phyloP scores from a whole-genome alignment of 2,329 filamentous ascomycete species.

The Cryoendolithus antarcticus region DNA sequence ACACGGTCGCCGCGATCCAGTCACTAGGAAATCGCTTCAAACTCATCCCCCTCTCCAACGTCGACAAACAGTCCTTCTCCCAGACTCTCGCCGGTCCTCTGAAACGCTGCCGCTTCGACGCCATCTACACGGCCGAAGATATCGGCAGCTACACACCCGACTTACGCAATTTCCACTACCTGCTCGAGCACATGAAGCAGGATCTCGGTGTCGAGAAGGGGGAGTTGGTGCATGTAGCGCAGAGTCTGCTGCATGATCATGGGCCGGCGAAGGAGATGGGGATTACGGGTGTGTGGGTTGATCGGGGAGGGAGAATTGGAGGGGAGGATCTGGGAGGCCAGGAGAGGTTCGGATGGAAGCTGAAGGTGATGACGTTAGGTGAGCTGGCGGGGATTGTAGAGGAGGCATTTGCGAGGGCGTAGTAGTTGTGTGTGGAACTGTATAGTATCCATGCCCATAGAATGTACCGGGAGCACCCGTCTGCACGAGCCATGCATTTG shows the following conservation, averaged over 20 bases:
- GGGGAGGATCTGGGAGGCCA: slow-evolving; percentile 28
- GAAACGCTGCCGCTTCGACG: slow-evolving; percentile 45
- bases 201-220: slow-evolving; percentile 46
- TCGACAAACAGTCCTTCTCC: slow-evolving; percentile 42
- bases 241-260: slow-evolving; percentile 57
- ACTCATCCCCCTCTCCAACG: slow-evolving; percentile 49
- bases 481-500: too few species aligned
- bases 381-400: slow-evolving; percentile 50
- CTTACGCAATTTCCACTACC: slow-evolving; percentile 51
- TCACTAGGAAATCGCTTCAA: slow-evolving; percentile 41
- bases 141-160: slow-evolving; percentile 62
- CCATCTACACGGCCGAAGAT: slow-evolving; percentile 57
- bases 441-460: too few species aligned
- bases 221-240: slow-evolving; percentile 54
- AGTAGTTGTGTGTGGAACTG: too few species aligned
- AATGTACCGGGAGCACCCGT: too few species aligned
- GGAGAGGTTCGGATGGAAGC: slow-evolving; percentile 42
- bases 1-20: slow-evolving; percentile 43
- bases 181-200: slow-evolving; percentile 42
- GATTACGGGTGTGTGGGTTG: slow-evolving; percentile 55
- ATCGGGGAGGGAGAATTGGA: slow-evolving; percentile 38
- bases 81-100: slow-evolving; percentile 39
- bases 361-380: slow-evolving; percentile 46
- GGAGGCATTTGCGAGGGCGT: slow-evolving; percentile 18
- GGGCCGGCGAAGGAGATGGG: slow-evolving; percentile 49